These are phyloP conservation scores for Rhizoctonia solani DNA, from an alignment of 1,284 basidiomycete species.

Conservation along the genomic window DNA sequence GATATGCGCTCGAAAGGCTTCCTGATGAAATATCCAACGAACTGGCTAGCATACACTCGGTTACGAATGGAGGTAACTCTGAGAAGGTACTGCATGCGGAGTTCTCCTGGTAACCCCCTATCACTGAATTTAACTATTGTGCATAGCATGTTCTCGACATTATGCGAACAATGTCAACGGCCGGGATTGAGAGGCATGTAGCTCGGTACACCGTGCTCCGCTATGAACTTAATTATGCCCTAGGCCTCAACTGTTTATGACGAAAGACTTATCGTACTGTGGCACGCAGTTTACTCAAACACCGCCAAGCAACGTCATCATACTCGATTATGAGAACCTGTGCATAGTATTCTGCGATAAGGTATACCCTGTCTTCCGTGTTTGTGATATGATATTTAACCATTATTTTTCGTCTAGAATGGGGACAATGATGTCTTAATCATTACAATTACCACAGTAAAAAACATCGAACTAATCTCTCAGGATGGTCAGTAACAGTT, in stretches of 20 bases:
- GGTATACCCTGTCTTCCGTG: not conserved
- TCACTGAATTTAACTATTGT: not conserved
- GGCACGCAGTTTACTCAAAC: conserved; percentile 12
- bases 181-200: not conserved
- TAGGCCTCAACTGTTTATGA: conserved; percentile 26
- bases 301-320: conserved; percentile 17
- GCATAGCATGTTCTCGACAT: conserved; percentile 28
- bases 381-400: not conserved
- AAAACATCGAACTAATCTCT: not conserved
- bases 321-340: conserved; percentile 11
- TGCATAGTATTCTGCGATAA: conserved; percentile 28
- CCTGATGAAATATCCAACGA: conserved; percentile 10
- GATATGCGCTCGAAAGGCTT: not conserved
- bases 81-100: conserved; percentile 22
- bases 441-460: not conserved
- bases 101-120: not conserved
- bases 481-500: not conserved
- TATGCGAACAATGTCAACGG: conserved; percentile 25
- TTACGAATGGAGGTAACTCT: conserved; percentile 25
- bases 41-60: conserved; percentile 20
- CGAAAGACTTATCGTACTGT: conserved; percentile 23
- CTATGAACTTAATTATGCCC: not conserved
- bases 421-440: conserved; percentile 21
- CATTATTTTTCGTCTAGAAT: not conserved
- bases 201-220: no score